phyloP scores from a whole-genome alignment of 495 filamentous ascomycete genomes.

The Trichocladium antarcticum region DNA sequence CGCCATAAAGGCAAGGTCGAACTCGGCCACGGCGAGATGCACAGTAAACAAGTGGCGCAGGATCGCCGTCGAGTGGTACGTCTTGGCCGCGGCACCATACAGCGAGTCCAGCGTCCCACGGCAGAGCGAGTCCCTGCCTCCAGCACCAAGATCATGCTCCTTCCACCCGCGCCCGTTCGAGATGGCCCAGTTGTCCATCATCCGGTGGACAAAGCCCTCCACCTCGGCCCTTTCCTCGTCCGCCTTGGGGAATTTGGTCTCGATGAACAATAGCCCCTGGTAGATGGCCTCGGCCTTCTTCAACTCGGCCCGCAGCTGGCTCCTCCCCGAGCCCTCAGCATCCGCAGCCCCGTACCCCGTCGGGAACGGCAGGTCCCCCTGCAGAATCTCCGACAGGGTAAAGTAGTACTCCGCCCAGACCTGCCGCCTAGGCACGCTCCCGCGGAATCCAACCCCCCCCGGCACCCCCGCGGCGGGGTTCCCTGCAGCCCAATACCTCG shows the following conservation, averaged over 20 bases:
- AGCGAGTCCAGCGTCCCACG: constrained; percentile 69
- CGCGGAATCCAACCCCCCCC: constrained; percentile 38
- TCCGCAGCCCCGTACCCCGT: constrained; percentile 31
- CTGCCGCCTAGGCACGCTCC: constrained; percentile 41
- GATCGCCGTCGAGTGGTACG: constrained; percentile 83
- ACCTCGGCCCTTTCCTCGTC: constrained; percentile 60
- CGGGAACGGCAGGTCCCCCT: constrained; percentile 40
- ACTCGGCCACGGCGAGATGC: constrained; percentile 75
- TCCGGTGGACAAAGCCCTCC: constrained; percentile 68
- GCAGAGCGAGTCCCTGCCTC: constrained; percentile 60
- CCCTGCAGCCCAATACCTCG: constrained; percentile 43
- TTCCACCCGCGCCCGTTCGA: constrained; percentile 64
- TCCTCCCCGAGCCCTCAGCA: constrained; percentile 41
- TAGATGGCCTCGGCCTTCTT: constrained; percentile 63
- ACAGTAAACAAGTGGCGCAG: constrained; percentile 80
- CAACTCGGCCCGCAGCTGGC: constrained; percentile 59
- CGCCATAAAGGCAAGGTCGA: constrained; percentile 73
- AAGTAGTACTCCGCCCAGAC: constrained; percentile 78
- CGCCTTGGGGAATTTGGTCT: constrained; percentile 74
- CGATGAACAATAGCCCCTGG: constrained; percentile 58
- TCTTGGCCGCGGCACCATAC: constrained; percentile 79
- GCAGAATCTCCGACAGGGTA: constrained; percentile 54
- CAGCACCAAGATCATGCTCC: constrained; percentile 66
- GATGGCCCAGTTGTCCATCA: constrained; percentile 74
- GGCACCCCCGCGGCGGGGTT: constrained; percentile 21